phyloP scores from a whole-genome alignment of 495 filamentous ascomycete species.

The Hypoxylon crocopeplum region DNA sequence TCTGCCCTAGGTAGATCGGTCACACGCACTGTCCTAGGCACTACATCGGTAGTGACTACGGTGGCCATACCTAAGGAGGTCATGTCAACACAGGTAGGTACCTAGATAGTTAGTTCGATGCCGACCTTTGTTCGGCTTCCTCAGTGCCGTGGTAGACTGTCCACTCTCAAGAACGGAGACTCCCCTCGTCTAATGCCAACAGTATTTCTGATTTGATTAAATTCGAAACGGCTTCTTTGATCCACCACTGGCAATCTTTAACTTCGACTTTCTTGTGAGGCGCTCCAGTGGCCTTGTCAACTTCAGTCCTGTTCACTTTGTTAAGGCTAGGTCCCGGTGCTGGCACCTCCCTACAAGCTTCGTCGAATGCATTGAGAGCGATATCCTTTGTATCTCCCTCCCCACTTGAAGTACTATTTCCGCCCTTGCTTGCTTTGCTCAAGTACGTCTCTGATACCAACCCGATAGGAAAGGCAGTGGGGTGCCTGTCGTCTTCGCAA shows the following conservation, averaged over 20 bases:
- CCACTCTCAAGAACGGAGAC: background rate
- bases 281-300: background rate
- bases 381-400: background rate
- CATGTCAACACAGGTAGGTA: too few species aligned
- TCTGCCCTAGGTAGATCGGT: conserved; percentile 5
- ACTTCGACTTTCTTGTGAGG: conserved; percentile 5
- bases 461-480: conserved; percentile 17
- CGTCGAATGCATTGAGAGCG: conserved; percentile 8
- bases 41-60: background rate
- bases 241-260: conserved; percentile 17
- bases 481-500: conserved; percentile 20
- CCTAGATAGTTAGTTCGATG: too few species aligned
- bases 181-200: conserved; percentile 4
- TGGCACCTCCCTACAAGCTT: conserved; percentile 11
- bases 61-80: too few species aligned
- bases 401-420: background rate
- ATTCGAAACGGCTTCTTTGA: conserved; percentile 6
- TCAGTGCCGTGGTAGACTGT: conserved; percentile 10
- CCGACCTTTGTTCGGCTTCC: too few species aligned
- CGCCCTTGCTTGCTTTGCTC: conserved; percentile 1
- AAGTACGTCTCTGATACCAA: conserved; percentile 9
- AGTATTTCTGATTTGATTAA: background rate
- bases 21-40: conserved; percentile 3
- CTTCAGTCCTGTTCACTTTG: conserved; percentile 6
- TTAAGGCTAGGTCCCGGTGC: conserved; percentile 14